Conservation (phyloP, 2,329 filamentous ascomycete species). For the Pestalotiopsis sp. region DNA sequence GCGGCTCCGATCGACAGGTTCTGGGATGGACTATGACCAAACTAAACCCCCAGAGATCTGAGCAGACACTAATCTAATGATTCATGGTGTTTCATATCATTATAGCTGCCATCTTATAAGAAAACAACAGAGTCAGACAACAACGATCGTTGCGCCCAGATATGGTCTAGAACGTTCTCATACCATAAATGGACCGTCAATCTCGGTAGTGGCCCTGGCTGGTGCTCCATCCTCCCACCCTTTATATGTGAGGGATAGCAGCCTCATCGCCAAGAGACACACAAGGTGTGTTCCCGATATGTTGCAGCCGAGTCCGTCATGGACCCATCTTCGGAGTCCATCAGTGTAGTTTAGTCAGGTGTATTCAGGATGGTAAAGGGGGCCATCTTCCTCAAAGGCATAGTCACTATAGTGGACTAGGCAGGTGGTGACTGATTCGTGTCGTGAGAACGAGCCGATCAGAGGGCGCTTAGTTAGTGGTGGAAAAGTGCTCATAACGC, state of each 20-base stretch:
- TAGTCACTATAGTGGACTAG: too few relatives aligned
- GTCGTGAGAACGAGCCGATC: too few relatives aligned
- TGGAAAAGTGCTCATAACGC: too few relatives aligned
- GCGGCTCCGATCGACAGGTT: neutral
- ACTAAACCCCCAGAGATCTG: neutral
- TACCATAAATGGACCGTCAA: neutral
- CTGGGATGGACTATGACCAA: neutral
- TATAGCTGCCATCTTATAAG: slow-evolving; percentile 28
- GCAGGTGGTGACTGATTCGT: too few relatives aligned
- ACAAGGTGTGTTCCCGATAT: neutral
- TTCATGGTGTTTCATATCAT: slow-evolving; percentile 18
- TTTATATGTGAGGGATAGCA: neutral
- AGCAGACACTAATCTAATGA: neutral
- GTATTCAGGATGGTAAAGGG: too few relatives aligned
- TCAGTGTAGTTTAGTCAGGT: too few relatives aligned
- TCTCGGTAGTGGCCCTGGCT: neutral
- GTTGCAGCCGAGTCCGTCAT: too few relatives aligned
- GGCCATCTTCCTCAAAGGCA: too few relatives aligned
- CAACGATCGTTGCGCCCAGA: neutral
- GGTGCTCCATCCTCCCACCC: neutral
- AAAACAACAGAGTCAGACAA: neutral
- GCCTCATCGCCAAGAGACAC: slow-evolving; percentile 4
- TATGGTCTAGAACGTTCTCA: neutral
- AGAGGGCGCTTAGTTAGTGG: too few relatives aligned
- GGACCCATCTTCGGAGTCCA: too few relatives aligned